Base-by-base conservation (phyloP, 2,329 filamentous ascomycete species). In the Paecilomyces formosus region DNA sequence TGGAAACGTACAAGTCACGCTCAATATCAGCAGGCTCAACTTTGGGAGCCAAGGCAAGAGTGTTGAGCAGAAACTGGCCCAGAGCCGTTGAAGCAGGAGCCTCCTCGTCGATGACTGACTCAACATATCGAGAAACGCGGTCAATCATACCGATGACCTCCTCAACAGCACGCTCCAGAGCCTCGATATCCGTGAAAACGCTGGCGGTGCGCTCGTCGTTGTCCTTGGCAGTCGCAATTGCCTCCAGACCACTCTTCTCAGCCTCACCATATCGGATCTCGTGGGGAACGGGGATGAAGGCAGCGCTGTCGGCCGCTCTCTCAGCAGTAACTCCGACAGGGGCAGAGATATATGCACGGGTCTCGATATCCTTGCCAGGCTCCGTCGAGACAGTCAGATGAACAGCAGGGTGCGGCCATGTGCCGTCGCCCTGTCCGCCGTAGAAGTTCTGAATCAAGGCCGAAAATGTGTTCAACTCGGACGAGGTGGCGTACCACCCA, bases 391-490 rank as follows among this genome's bases (percentile, higher is more conserved):
- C 91, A 63, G 94, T 99, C 75, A 99, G 82, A 79, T 99, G 94
- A 55, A 99, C 88, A 64, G 94, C 93, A n/a, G 94, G 94, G 78
- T 97, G 90, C 57, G 94, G 94, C 81, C 89, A 97, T 59, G 94
- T 99, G 73, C 94, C 94, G 64, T 96, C 96, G 71, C 96, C 94
- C 71, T 95, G 92, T 72, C 91, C 90, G 72, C 89, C 90, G 82
- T 97, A 99, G 83, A 97, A 99, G 83, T 99, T 99, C 80, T 99
- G 94, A 78, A 96, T 99, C 70, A 99, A 85, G 69, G 94, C 94
- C 74, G 89, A 94, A 83, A 99, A 99, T 74, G 89, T 96, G 85
- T 99, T 97, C 72, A 99, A 85, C 79, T 97, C 93, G 75, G 90
- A 88, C 72, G 89, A 92, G 55, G 94, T 99, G 63, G 94, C 96